phyloP scores from a whole-genome alignment of 2,329 filamentous ascomycete genomes.

The Sphaerulina vaccinii region DNA sequence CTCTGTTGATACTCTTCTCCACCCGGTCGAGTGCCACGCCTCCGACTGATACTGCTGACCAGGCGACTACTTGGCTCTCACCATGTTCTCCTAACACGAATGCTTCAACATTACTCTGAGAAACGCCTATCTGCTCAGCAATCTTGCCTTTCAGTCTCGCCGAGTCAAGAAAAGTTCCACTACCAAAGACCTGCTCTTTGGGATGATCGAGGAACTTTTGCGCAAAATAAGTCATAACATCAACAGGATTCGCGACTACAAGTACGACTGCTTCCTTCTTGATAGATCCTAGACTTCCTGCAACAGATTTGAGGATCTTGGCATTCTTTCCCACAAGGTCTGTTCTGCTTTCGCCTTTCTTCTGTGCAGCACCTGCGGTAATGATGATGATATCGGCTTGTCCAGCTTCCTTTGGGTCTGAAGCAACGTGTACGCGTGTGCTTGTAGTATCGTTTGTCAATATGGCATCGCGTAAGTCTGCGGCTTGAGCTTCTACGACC shows the following conservation, averaged over 20 bases:
- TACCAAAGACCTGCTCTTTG: constrained; percentile 51
- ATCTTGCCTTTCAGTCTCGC: constrained; percentile 49
- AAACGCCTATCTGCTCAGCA: constrained; percentile 41
- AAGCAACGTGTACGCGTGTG: constrained; percentile 47
- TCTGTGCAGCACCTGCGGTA: constrained; percentile 55
- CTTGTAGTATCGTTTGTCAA: constrained; percentile 45
- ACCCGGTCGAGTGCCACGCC: constrained; percentile 43
- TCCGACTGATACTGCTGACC: constrained; percentile 46
- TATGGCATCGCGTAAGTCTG: constrained; percentile 54
- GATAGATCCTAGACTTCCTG: constrained; percentile 52
- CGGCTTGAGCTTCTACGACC: constrained; percentile 51
- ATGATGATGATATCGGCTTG: constrained; percentile 57
- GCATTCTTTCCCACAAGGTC: constrained; percentile 51
- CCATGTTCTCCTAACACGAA: constrained; percentile 53
- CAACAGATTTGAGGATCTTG: constrained; percentile 49
- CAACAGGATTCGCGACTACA: constrained; percentile 56
- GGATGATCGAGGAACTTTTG: constrained; percentile 51
- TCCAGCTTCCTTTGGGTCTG: constrained; percentile 49
- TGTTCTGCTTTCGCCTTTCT: constrained; percentile 47
- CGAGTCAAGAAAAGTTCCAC: constrained; percentile 56
- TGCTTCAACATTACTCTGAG: constrained; percentile 43
- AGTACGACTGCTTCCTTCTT: constrained; percentile 50
- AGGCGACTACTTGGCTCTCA: constrained; percentile 50
- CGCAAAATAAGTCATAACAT: constrained; percentile 54
- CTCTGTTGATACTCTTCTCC: constrained; percentile 32